phyloP scores from a whole-genome alignment of 345 rosid species.

The Xanthoceras sorbifolium region DNA sequence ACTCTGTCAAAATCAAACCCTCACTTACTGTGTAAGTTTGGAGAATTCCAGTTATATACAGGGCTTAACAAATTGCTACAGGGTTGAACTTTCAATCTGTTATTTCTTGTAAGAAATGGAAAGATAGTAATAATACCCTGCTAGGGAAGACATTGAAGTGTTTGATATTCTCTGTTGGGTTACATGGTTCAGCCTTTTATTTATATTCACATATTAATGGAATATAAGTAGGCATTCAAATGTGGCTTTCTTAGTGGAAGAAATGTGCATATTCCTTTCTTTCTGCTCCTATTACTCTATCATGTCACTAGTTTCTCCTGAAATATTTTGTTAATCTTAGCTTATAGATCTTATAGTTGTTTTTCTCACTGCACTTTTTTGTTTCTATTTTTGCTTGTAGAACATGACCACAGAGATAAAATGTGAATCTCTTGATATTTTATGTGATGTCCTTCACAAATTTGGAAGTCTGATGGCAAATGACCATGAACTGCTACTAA shows the following conservation, averaged over 20 bases:
- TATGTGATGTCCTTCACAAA: slow-evolving; percentile 94
- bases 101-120: background rate
- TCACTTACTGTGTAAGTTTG: background rate
- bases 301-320: background rate
- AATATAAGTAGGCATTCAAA: background rate
- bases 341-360: background rate
- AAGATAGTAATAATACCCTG: background rate
- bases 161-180: background rate
- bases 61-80: background rate
- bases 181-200: background rate
- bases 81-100: background rate
- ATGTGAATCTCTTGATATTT: slow-evolving; percentile 96
- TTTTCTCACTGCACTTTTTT: background rate
- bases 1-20: background rate
- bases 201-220: background rate
- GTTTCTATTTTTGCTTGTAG: slow-evolving; percentile 30
- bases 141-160: background rate
- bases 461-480: slow-evolving; percentile 81
- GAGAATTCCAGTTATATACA: background rate
- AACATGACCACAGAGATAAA: slow-evolving; percentile 86
- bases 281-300: background rate
- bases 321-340: background rate
- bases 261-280: background rate
- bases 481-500: slow-evolving; percentile 74
- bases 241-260: background rate